Evolutionary conservation across 2,329 filamentous ascomycete species (phyloP).

Genomic region (Coniochaeta sp.): DNA sequence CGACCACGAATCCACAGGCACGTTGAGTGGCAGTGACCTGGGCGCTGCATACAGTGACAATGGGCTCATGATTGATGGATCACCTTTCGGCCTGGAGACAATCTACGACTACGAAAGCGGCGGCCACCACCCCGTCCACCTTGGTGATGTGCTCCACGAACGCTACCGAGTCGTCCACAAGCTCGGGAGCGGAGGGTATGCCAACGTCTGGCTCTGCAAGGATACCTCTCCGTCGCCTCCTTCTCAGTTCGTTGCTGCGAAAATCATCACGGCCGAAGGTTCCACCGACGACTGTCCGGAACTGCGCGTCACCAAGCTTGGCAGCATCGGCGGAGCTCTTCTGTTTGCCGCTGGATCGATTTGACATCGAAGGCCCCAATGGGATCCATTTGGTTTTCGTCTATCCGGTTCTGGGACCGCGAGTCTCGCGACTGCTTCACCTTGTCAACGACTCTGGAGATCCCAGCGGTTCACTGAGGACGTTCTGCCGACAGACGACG

Average conservation of each 20-base stretch:
- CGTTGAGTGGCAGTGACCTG: too few relatives aligned
- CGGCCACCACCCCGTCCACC: constrained; percentile 16
- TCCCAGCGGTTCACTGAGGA: neutral
- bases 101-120: constrained; percentile 9
- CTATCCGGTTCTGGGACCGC: constrained; percentile 5
- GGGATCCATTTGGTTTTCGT: neutral
- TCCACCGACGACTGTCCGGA: neutral
- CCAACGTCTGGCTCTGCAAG: constrained; percentile 17
- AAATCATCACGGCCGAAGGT: constrained; percentile 4
- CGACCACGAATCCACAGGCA: too few relatives aligned
- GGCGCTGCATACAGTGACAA: too few relatives aligned
- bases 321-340: constrained; percentile 5
- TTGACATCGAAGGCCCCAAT: neutral
- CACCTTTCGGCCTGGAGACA: constrained; percentile 5
- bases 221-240: constrained; percentile 4
- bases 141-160: constrained; percentile 11
- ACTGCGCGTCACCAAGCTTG: constrained; percentile 5
- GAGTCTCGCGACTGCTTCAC: constrained; percentile 5
- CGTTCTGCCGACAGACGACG: constrained; percentile 6
- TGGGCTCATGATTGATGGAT: too few relatives aligned
- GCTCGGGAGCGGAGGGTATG: constrained; percentile 14
- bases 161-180: constrained; percentile 16
- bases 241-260: constrained; percentile 8
- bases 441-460: neutral
- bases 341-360: constrained; percentile 1